phyloP scores from a whole-genome alignment of 83 land plant genomes.

The Diphasiastrum complanatum region DNA sequence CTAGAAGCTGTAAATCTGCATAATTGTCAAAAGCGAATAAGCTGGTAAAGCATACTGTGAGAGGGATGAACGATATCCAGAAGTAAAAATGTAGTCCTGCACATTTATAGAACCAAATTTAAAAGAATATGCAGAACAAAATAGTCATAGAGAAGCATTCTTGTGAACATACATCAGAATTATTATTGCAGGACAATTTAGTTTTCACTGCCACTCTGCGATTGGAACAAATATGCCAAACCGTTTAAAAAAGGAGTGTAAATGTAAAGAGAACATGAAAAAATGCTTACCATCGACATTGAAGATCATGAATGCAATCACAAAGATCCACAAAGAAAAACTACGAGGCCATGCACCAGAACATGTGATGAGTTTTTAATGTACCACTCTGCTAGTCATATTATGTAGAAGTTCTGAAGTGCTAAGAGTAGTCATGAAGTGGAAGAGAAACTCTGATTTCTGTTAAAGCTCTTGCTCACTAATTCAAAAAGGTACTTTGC shows the following conservation, averaged over 20 bases:
- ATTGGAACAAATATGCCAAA: too few species aligned
- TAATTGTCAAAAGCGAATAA: background rate
- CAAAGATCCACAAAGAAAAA: slow-evolving; percentile 6
- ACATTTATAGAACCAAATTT: background rate
- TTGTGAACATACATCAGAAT: too few species aligned
- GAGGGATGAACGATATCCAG: slow-evolving; percentile 9
- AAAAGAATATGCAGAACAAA: background rate
- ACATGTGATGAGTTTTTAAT: too few species aligned
- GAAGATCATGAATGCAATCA: background rate
- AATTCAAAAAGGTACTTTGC: too few species aligned
- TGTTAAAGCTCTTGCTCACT: background rate
- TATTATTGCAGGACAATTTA: too few species aligned
- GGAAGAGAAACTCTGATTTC: too few species aligned
- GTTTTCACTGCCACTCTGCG: too few species aligned
- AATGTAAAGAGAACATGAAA: too few species aligned
- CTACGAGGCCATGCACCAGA: too few species aligned
- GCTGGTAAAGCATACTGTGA: background rate
- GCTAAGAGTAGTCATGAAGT: background rate
- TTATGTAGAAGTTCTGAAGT: background rate
- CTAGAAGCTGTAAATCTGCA: too few species aligned
- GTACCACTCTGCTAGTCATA: too few species aligned
- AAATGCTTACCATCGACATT: slow-evolving; percentile 9
- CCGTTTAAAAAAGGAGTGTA: too few species aligned
- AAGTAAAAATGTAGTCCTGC: slow-evolving; percentile 11
- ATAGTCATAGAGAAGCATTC: background rate